Conservation (phyloP, 192 early-diverging fungal genomes). For the Gigaspora rosea region DNA sequence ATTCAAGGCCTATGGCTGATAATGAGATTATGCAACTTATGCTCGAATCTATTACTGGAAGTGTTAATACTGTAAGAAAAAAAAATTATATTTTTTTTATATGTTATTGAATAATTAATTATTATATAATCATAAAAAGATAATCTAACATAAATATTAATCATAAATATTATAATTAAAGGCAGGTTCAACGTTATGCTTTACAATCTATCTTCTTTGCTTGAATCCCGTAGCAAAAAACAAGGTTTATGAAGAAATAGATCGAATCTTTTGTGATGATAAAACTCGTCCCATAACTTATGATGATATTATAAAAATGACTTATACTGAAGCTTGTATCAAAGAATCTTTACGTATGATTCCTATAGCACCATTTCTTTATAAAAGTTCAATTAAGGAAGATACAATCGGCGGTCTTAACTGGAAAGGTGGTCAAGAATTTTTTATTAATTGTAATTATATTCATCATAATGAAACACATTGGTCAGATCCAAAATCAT, state of each 20-base stretch:
- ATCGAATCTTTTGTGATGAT: not conserved
- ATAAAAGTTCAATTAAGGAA: not conserved
- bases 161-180: not conserved
- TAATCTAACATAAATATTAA: not conserved
- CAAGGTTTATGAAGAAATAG: not conserved
- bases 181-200: not conserved
- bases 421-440: not conserved
- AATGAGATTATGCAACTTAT: not conserved
- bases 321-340: not conserved
- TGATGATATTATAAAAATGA: not conserved
- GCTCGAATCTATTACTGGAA: not conserved
- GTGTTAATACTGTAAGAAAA: not conserved
- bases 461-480: not conserved
- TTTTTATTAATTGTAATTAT: not conserved
- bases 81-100: too few species aligned
- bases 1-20: not conserved
- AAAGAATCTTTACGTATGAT: not conserved
- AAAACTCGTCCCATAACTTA: not conserved
- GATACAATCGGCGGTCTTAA: not conserved
- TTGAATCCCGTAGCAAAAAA: not conserved
- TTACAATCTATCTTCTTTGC: not conserved
- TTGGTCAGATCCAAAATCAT: constrained; percentile 2
- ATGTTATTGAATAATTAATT: not conserved
- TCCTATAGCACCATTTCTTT: not conserved
- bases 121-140: not conserved